These are phyloP conservation scores for Penicillium crustosum DNA, from an alignment of 2,329 filamentous ascomycete genomes.

Conservation along the genomic window DNA sequence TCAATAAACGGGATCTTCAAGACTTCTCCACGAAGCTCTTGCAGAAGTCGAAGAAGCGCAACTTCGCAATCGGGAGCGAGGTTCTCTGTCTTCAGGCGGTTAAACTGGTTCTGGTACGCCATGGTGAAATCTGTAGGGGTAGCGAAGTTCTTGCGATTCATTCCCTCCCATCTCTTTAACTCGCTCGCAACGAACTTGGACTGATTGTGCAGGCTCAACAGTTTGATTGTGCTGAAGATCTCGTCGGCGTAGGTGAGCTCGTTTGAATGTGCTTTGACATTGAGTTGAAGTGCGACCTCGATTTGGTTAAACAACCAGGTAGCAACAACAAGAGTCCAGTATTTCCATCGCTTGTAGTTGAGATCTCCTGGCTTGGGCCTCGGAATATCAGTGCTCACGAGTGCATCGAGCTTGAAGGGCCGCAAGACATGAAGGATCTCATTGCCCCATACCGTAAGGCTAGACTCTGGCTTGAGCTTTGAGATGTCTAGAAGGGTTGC, in stretches of 20 bases:
- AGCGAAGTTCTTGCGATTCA: not conserved
- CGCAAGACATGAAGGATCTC: not conserved
- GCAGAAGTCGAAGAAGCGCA: not conserved
- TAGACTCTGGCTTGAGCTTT: not conserved
- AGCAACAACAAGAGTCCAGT: not conserved
- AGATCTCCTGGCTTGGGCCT: not conserved
- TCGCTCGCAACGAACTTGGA: not conserved
- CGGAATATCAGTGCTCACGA: not conserved
- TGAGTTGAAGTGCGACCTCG: not conserved
- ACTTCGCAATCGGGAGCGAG: not conserved
- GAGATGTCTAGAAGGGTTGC: not conserved
- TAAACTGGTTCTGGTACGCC: slow-evolving; percentile 5
- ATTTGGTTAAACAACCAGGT: slow-evolving; percentile 1
- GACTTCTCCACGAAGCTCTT: not conserved
- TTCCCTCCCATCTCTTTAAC: not conserved
- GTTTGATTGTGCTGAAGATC: not conserved
- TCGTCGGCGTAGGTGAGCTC: not conserved
- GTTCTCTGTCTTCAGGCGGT: not conserved
- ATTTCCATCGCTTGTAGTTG: not conserved
- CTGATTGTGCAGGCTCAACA: not conserved
- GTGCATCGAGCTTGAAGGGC: not conserved
- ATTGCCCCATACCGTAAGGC: not conserved
- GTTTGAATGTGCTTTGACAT: not conserved
- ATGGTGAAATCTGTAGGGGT: not conserved
- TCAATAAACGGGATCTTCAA: not conserved